Percentiles rank a stretch among this genome's conserved stretches.
phyloP scores from a whole-genome alignment of 2,329 filamentous ascomycete species.

The Ilyonectria destructans region DNA sequence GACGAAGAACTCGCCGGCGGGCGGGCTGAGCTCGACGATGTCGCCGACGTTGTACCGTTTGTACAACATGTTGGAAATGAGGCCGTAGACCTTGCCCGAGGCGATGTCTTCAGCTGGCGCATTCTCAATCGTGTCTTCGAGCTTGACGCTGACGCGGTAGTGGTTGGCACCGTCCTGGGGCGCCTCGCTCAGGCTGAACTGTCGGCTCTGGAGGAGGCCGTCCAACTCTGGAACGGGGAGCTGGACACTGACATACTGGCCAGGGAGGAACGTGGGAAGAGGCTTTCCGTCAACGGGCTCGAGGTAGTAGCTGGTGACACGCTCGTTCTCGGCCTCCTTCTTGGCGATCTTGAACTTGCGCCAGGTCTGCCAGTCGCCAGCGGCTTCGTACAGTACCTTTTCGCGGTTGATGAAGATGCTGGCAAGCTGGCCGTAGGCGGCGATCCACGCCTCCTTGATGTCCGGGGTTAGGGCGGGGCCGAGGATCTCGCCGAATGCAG shows the following conservation, averaged over 20 bases:
- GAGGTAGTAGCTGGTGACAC: conserved; percentile 80
- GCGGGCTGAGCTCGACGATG: conserved; percentile 69
- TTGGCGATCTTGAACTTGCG: conserved; percentile 70
- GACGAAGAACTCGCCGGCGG: conserved; percentile 75
- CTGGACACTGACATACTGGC: conserved; percentile 81
- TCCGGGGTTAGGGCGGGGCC: conserved; percentile 78
- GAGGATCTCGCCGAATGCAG: conserved; percentile 78
- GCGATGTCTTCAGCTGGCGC: conserved; percentile 53
- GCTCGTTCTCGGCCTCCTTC: conserved; percentile 74
- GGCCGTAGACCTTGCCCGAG: conserved; percentile 58
- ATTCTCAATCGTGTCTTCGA: conserved; percentile 63
- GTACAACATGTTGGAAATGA: conserved; percentile 71
- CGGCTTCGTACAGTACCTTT: conserved; percentile 70
- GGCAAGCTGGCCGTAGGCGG: conserved; percentile 81
- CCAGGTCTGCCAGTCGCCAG: conserved; percentile 64
- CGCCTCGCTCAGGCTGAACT: conserved; percentile 81
- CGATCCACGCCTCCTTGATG: conserved; percentile 79
- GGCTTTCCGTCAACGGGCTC: conserved; percentile 70
- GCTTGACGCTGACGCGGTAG: conserved; percentile 85
- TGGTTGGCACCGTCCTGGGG: conserved; percentile 65
- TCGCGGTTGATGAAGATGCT: conserved; percentile 80
- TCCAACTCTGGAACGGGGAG: conserved; percentile 72
- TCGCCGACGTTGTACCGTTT: conserved; percentile 65
- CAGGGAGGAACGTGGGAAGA: conserved; percentile 76
- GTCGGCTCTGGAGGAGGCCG: conserved; percentile 78